Base-by-base conservation (phyloP, 192 early-diverging fungal genomes). In the Nowakowskiella sp. region DNA sequence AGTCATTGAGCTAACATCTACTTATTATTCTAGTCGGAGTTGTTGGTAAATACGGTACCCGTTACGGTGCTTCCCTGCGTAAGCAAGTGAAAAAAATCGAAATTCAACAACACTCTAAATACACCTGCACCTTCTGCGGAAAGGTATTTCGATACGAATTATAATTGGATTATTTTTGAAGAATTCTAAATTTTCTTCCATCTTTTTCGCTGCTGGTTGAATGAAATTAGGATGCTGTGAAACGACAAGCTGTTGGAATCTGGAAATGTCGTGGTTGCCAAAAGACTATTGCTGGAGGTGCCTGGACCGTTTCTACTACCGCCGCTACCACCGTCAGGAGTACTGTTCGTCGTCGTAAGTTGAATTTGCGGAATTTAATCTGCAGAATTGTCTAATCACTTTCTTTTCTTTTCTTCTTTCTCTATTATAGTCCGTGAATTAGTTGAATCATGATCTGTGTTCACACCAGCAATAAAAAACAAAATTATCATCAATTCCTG, bases 71-170 rank as follows among this genome's bases (percentile, higher is more conserved):
- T 62, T 97, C 95, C 52, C 85, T 99, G 64, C 84, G 95, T 82
- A 99, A 99, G 74, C 67, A 76, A 62, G 78, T 89, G 52, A 93
- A 93, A 85, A 93, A 93, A 85, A 94, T 97, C 83, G 95, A 99
- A 86, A 91, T 97, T 74, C 89, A 92, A 70, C 95, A 99, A 80
- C 95, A 99, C 81, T 79, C 85, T 72, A 91, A 91, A 80, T 99
- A 99, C 89, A 94, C 90, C 61, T 99, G 95, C 82, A 86, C 91
- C 64, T 99, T 99, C 92, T 99, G 95, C 80, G 94, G 95, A 61
- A 93, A 93, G 74, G 85, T 87, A 31, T 30, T 19, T 57, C 19
- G 47, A 26, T 23, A 28, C 3, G 26, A 32, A 53, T 39, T 6
- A 6, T 8, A 44, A 25, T 61, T 57, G n/a, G 48, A 32, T 24